Base-by-base conservation (phyloP, 768 basidiomycete species). In the Suillus sp. region DNA sequence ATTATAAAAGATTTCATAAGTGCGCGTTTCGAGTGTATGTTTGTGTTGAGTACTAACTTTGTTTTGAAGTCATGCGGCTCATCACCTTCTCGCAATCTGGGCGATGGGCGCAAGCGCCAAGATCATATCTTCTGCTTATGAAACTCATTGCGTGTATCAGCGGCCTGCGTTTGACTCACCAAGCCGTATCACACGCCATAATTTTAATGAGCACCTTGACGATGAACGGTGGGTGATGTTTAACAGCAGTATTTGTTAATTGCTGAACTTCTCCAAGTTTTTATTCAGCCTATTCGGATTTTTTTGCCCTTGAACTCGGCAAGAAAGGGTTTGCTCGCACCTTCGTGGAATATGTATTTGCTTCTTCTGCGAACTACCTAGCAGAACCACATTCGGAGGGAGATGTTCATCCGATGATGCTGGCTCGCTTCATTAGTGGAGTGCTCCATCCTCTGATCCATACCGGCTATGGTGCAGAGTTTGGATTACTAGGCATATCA, bases 401-500 rank as follows among this genome's bases (percentile, higher is more conserved):
- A n/a, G 65, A 71, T 18, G 18, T 6, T 22, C 75, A 80, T 25
- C 83, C 83, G 9, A 70, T 80, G 64, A 86, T 91, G 86, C 68
- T 90, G 16, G 79, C 78, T 50, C 81, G 88, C 13, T 81, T 86
- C 65, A 42, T 87, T 18, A 78, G 79, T 1, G 87, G 86, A 2
- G 68, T 88, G 9, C 32, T 91, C 5, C 90, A 92, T 67, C 85
- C 89, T 0, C 61, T 90, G 45, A 90, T 91, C 51, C 86, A 90
- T 66, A 66, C 76, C 3, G 89, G 86, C 16, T 84, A 84, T 71
- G 89, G 88, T 3, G 72, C 81, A 3, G 90, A 91, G 70, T 90
- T 90, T 64, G 78, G 80, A 16, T 62, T 87, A 25, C 80, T 83
- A 8, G 89, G 88, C 0, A 71, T 89, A 54, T 72, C 84, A 2